Percentiles rank a stretch among this genome's conserved stretches.
phyloP scores from a whole-genome alignment of 192 early-diverging fungal species.

The Backusella liffmaniae region DNA sequence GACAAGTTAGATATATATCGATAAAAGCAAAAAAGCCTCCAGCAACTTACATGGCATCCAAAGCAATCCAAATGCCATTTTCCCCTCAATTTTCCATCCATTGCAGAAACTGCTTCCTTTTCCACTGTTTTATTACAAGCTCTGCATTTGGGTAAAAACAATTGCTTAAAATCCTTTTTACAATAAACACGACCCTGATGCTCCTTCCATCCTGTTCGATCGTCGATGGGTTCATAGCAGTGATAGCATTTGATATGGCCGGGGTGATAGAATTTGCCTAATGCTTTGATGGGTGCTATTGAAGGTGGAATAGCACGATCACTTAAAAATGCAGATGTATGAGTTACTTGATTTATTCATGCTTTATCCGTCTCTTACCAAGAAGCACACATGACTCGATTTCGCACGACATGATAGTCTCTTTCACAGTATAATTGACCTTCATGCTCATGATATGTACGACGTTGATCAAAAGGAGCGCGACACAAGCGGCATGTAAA shows the following conservation, averaged over 20 bases:
- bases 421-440: slow-evolving; percentile 62
- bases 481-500: slow-evolving; percentile 58
- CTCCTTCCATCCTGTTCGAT: slow-evolving; percentile 30
- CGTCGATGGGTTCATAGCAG: slow-evolving; percentile 64
- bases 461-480: slow-evolving; percentile 42
- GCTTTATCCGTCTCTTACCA: slow-evolving; percentile 41
- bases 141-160: slow-evolving; percentile 68
- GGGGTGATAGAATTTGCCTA: slow-evolving; percentile 66
- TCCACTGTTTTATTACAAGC: slow-evolving; percentile 61
- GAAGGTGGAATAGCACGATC: slow-evolving; percentile 32
- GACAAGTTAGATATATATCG: not conserved
- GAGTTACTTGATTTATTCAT: not conserved
- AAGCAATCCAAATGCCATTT: slow-evolving; percentile 78
- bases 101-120: slow-evolving; percentile 70
- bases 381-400: slow-evolving; percentile 46
- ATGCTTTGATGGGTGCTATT: slow-evolving; percentile 52
- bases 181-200: slow-evolving; percentile 70
- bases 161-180: slow-evolving; percentile 60
- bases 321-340: slow-evolving; percentile 8
- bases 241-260: slow-evolving; percentile 62
- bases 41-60: slow-evolving; percentile 51
- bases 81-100: slow-evolving; percentile 63
- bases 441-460: slow-evolving; percentile 50
- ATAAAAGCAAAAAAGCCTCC: not conserved
- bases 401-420: slow-evolving; percentile 46